Evolutionary conservation across 2,329 filamentous ascomycete genomes (phyloP).

Genomic region (Thielaviopsis musarum): DNA sequence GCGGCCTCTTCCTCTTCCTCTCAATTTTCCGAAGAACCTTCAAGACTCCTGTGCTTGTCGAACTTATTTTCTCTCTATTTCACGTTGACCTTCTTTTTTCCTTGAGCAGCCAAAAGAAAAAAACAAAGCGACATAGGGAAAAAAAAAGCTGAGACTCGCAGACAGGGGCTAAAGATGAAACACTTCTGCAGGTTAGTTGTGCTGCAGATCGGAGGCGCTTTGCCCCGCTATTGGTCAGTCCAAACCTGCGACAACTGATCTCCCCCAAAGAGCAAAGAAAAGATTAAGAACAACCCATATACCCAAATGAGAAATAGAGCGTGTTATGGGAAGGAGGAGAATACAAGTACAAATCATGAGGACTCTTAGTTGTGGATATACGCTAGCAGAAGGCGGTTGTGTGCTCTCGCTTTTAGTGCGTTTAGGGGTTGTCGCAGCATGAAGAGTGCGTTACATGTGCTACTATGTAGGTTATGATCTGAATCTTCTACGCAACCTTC

Average conservation of each 20-base stretch:
- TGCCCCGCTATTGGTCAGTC: neutral
- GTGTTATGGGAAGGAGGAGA: too few species aligned
- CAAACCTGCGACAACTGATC: neutral
- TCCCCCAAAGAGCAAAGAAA: neutral
- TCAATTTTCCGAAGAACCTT: too few species aligned
- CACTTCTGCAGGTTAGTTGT: constrained; percentile 1
- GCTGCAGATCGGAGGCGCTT: constrained; percentile 1
- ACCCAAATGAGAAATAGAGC: neutral
- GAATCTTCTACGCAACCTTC: neutral
- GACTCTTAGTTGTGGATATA: too few species aligned
- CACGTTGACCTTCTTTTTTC: neutral
- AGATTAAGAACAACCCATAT: neutral
- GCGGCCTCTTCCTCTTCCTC: neutral
- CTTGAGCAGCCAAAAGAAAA: neutral
- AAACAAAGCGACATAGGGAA: neutral
- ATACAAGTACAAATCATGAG: too few species aligned
- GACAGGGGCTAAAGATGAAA: neutral
- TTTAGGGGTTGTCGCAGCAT: neutral
- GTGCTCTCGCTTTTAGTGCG: neutral
- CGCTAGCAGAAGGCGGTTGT: too few species aligned
- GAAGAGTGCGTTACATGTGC: neutral
- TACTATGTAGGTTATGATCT: neutral
- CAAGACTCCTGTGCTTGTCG: neutral
- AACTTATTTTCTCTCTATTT: neutral
- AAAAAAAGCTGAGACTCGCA: neutral